Evolutionary conservation across 1,139 yeast genomes (phyloP), one percentile per base, ranked within the genome.

Genomic region (Suhomyces bokatorum): DNA sequence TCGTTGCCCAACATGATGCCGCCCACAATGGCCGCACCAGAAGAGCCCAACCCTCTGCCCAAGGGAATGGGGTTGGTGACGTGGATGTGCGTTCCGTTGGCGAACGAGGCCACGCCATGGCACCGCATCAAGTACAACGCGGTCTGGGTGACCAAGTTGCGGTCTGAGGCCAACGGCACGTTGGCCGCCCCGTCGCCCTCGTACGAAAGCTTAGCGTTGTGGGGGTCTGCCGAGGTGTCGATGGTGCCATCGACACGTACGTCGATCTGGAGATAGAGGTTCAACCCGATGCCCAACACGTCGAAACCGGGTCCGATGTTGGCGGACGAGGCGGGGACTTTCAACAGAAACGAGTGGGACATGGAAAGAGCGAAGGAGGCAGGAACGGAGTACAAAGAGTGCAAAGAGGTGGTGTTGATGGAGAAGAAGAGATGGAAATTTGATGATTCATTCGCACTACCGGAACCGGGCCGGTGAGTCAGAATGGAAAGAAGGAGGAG

Each of bases 11-110:
- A 75, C 70, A 90, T 75, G n/a, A 87, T 93, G 55, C 99, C 99
- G 12, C 96, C 98, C 22, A 93, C 98, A 32, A 93, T 96, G 32
- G 99, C 99, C 10, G 98, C 96, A 39, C 97, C 99, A n/a, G 96
- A 87, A 1, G 98, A 91, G 1, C 99, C 99, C 49, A 93, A 76
- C 8, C 99, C 99, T 63, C 99, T 83, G 27, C 99, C 98, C 51
- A 93, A 74, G 6, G 99, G 98, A 54, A 93, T 90, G 27, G 97
- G 97, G 66, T 93, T 93, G 49, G 72, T 75, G 46, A 93, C 95
- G 50, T 81, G 86, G 38, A 93, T 77, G 43, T 71, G 77, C n/a
- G 98, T 91, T 28, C 97, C 97, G 10, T 66, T 60, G 32, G 98
- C 97, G 70, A 93, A 93, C 28, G 78, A 66, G 41, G 80, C 68